Base-by-base conservation (phyloP, 345 rosid genomes). In the Eucalyptus decipiens region DNA sequence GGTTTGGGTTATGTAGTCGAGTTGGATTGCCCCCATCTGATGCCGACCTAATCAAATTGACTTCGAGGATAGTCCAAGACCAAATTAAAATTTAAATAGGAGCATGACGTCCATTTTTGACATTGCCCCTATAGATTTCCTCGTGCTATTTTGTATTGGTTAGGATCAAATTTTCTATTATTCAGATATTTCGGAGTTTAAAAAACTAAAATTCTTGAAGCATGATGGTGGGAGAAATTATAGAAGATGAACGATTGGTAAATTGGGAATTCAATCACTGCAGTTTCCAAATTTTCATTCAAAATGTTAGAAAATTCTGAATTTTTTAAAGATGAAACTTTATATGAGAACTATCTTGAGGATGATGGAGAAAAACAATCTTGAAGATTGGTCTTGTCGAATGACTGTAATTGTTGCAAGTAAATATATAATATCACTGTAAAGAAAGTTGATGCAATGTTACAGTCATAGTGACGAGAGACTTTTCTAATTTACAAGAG, bases 381-480 rank as follows among this genome's bases (percentile, higher is more conserved):
- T 18, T 32, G 23, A 69, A 69, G 23, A 32, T 32, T 17, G 80
- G 42, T 32, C 80, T 17, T 67, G 42, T 17, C 0, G 4, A 67
- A 67, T 69, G 80, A 69, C 2, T 56, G 1, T 9, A 56, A 56
- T 23, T 56, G 62, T 56, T 56, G 30, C 30, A 9, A 24, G 62
- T 23, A 24, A 56, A 56, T 56, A 24, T 0, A 24, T 56, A 56
- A 2, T 28, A 60, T 28, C 1, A 8, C 1, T 60, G 2, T 13
- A 30, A 12, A 28, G 6, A 28, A 60, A 60, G 0, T 60, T 60
- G 69, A 60, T 28, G 17, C 0, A 2, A 60, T 28, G 4, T 28
- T 28, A 13, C 0, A 5, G 17, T 28, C 16, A 28, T 8, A 3
- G 4, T 58, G 17, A 60, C 1, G 14, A 28, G 15, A 28, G 32